Evolutionary conservation across 2,329 filamentous ascomycete species (phyloP), one percentile per base, ranked within the genome.

Genomic region (Aspergillus floridensis): DNA sequence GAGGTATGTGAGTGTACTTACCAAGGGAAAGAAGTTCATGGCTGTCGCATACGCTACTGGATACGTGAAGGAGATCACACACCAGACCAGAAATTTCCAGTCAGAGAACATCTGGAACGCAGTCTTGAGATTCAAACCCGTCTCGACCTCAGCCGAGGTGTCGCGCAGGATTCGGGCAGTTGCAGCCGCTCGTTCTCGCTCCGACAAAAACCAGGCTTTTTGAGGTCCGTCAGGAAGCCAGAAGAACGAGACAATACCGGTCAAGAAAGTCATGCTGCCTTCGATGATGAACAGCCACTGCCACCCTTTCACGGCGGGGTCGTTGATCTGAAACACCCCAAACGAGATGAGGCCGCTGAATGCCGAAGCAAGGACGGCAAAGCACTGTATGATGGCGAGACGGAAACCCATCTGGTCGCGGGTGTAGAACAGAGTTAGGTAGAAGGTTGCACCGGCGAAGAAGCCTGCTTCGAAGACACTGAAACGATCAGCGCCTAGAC

Each of bases 401-500:
- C 78, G 75, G 52, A 80, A 78, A 0, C 74, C 77, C 63, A 80
- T 76, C 59, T 79, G 75, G 11, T 66, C 66, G 2, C 70, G 66
- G 0, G 65, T 70, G 58, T 72, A 81, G 48, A 85, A 84, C 0
- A 82, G 74, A 0, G 82, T 80, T 7, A 82, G 68, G 62, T 82
- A 86, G 68, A 83, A 84, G 2, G 85, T 81, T 14, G 81, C 79
- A 0, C 81, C 77, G 4, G 82, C 79, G 59, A 83, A 84, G 70
- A 84, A 85, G 0, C 81, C 83, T 0, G 82, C 83, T 69, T 86
- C 84, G 22, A 68, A 73, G 2, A 72, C 67, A 24, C 62, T 64
- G n/a, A 5, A 3, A 11, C 0, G 1, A 29, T 54, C 21, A 60
- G 14, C 4, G 21, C 3, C 8, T 1, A 3, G 4, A 10, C 1